phyloP scores from a whole-genome alignment of 2,329 filamentous ascomycete genomes.

The Scytalidium lignicola region DNA sequence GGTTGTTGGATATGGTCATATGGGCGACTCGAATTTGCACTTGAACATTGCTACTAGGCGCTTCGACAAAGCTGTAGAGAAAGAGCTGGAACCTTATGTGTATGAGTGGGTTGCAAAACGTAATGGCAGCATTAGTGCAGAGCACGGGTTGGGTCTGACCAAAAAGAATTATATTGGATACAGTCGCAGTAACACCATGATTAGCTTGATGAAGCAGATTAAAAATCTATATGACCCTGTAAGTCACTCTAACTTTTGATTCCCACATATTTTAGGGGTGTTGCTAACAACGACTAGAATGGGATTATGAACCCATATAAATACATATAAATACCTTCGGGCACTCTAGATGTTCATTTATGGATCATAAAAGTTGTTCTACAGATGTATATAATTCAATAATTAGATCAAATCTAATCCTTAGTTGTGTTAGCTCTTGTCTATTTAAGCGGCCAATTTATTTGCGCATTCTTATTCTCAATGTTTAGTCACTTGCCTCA shows the following conservation, averaged over 20 bases:
- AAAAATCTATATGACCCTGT: conserved; percentile 94
- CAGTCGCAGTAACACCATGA: conserved; percentile 80
- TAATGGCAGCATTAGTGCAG: conserved; percentile 90
- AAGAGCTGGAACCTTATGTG: conserved; percentile 85
- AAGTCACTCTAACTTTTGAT: conserved; percentile 35
- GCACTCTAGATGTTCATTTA: neutral
- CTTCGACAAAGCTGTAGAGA: conserved; percentile 85
- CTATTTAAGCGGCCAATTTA: no score
- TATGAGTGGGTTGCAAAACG: conserved; percentile 94
- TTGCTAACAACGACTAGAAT: conserved; percentile 55
- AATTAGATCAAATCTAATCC: neutral
- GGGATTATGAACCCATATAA: conserved; percentile 99
- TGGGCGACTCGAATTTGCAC: conserved; percentile 95
- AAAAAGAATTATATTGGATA: conserved; percentile 97
- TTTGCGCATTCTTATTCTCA: no score
- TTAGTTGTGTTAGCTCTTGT: no score
- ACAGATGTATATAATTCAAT: neutral
- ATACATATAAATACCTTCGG: conserved; percentile 57
- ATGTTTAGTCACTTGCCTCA: no score
- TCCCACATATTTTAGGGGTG: conserved; percentile 15
- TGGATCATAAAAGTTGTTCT: neutral
- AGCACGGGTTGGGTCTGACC: conserved; percentile 88
- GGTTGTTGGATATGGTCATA: conserved; percentile 96
- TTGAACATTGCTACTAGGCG: conserved; percentile 79
- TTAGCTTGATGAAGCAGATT: conserved; percentile 89